Evolutionary conservation across 305 asterid genomes (phyloP).

Genomic region (Fraxinus baroniana): DNA sequence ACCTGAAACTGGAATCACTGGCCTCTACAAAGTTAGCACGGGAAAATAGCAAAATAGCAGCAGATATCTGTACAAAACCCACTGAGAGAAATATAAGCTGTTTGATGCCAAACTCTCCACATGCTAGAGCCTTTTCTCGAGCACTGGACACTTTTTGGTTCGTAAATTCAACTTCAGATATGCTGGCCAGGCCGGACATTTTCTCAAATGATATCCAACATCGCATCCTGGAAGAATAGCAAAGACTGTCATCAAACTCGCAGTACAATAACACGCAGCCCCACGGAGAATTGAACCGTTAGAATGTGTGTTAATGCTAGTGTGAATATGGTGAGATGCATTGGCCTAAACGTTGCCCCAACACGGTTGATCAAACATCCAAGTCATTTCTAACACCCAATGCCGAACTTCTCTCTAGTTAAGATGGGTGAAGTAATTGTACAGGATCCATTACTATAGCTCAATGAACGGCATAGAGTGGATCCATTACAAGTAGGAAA

Average conservation of each 20-base stretch:
- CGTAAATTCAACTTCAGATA: not conserved
- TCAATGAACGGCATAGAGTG: not conserved
- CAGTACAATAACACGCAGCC: not conserved
- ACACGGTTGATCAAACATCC: too few species aligned
- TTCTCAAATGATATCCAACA: not conserved
- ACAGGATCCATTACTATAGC: not conserved
- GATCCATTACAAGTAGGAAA: too few species aligned
- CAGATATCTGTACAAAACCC: conserved; percentile 26
- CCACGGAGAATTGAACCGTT: not conserved
- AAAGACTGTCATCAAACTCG: not conserved
- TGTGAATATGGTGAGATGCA: too few species aligned
- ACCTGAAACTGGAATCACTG: conserved; percentile 8
- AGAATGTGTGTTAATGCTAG: not conserved
- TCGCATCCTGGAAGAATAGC: conserved; percentile 31
- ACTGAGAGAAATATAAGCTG: not conserved
- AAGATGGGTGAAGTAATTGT: not conserved
- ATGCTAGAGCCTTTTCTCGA: conserved; percentile 18
- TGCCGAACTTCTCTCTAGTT: too few species aligned
- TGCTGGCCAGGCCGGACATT: not conserved
- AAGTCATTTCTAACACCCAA: too few species aligned
- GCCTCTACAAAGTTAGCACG: conserved; percentile 25
- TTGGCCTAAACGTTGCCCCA: too few species aligned
- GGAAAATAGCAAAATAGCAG: conserved; percentile 19
- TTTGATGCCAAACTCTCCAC: not conserved
- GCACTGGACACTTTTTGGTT: not conserved